Percentiles rank a stretch among this genome's conserved stretches.
Conservation (phyloP, 1,139 yeast species). For the Taiozyma sp. region DNA sequence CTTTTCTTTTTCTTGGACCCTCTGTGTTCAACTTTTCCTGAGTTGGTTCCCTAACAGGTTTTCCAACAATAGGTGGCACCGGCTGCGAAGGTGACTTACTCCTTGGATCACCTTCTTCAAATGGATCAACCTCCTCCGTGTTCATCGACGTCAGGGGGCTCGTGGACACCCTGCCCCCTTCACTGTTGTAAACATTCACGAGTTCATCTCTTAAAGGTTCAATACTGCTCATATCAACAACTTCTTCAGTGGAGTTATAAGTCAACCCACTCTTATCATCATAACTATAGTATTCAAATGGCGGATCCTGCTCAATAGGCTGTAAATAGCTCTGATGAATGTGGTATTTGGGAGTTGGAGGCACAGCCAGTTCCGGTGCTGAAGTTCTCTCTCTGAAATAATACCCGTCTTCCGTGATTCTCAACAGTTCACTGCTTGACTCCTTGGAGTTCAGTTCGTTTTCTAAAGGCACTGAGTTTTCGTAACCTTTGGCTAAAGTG, state of each 20-base stretch:
- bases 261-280: neutral
- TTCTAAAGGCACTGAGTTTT: conserved; percentile 16
- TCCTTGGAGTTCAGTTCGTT: conserved; percentile 6
- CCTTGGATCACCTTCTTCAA: neutral
- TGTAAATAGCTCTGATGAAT: neutral
- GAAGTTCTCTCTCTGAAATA: conserved; percentile 11
- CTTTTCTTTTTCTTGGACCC: neutral
- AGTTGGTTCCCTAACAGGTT: neutral
- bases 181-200: neutral
- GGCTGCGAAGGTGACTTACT: neutral
- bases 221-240: neutral
- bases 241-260: neutral
- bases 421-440: conserved; percentile 14
- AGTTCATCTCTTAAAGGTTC: neutral
- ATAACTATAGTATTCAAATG: neutral
- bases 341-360: neutral
- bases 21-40: neutral
- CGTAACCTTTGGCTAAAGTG: conserved; percentile 24
- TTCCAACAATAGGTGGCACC: neutral
- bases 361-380: neutral
- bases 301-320: neutral
- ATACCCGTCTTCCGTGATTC: conserved; percentile 23
- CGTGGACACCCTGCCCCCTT: neutral
- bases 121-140: neutral
- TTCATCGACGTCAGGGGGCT: neutral